Base-by-base conservation (phyloP, 371 early-diverging fungal species). In the Syncephalis fuscata region DNA sequence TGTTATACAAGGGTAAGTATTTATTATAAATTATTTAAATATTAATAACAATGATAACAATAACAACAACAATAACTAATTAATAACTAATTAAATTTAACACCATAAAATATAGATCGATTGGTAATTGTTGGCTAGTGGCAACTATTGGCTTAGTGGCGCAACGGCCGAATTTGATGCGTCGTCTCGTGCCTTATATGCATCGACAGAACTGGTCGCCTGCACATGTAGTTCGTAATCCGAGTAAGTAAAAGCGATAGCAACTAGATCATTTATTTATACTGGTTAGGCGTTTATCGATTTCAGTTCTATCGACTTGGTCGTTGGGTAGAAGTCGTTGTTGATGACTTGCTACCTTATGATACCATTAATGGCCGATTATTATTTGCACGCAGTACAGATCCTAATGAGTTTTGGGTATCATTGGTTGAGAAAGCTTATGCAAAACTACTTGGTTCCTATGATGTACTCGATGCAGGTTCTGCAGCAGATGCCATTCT, bases 401-500 rank as follows among this genome's bases (percentile, higher is more conserved):
- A 69, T 32, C 61, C 56, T 2, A 50, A 65, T 14, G 73, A 74
- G 51, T 65, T 73, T 45, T 73, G 76, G 73, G 46, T 65, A 44
- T 59, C 76, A 1, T 53, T 75, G 2, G 51, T 75, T 48, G 76
- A 75, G 52, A 75, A 75, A 51, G 76, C 76, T 2, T 75, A 68
- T 52, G 73, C 76, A 19, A 75, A 75, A 57, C 58, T 72, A 48
- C 54, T 58, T 49, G 64, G 70, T 48, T 62, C 62, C 40, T 75
- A 75, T 46, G 65, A 68, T 43, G 40, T 63, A 3, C 42, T 66
- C 48, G 50, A 50, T 25, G 52, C 58, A 27, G 63, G 67, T 16
- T 61, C 51, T 8, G 60, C 66, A 1, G 57, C 59, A 8, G 63
- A 64, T 25, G 72, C 68, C 0, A 57, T 70, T 26, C 70, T 68